These are phyloP conservation scores for Sphenostylis stenocarpa DNA, from an alignment of 306 rosid species.

Conservation along the genomic window DNA sequence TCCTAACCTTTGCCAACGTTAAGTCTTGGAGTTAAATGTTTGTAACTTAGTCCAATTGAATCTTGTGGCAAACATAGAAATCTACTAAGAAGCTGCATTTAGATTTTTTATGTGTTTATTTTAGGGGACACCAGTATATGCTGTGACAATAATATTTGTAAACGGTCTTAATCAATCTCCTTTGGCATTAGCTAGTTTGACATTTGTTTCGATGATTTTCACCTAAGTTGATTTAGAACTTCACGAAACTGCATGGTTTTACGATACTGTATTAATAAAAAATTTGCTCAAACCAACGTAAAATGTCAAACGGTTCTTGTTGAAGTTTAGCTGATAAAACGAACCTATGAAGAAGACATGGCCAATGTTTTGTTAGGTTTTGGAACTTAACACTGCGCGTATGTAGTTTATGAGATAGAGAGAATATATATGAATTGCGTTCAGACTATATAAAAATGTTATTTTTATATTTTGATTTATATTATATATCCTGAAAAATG, in stretches of 20 bases:
- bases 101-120: neutral
- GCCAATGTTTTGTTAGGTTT: neutral
- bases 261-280: neutral
- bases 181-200: slow-evolving; percentile 7
- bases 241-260: slow-evolving; percentile 22
- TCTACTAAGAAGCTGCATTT: slow-evolving; percentile 27
- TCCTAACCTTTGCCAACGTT: neutral
- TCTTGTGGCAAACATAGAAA: slow-evolving; percentile 30
- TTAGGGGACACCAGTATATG: slow-evolving; percentile 4
- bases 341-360: too few species aligned
- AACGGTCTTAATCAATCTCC: neutral
- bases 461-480: too few species aligned
- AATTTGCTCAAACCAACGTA: neutral
- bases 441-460: neutral
- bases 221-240: slow-evolving; percentile 27
- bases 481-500: too few species aligned
- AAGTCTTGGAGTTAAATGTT: slow-evolving; percentile 9
- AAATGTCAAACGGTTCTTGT: neutral
- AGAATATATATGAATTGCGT: neutral
- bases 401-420: neutral
- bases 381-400: neutral
- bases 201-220: slow-evolving; percentile 36
- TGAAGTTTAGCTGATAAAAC: neutral
- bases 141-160: neutral
- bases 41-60: slow-evolving; percentile 11